A percentile compares a stretch with the other conserved stretches of the same genome.
phyloP scores from a whole-genome alignment of 2,329 filamentous ascomycete genomes.

The Septoria linicola region DNA sequence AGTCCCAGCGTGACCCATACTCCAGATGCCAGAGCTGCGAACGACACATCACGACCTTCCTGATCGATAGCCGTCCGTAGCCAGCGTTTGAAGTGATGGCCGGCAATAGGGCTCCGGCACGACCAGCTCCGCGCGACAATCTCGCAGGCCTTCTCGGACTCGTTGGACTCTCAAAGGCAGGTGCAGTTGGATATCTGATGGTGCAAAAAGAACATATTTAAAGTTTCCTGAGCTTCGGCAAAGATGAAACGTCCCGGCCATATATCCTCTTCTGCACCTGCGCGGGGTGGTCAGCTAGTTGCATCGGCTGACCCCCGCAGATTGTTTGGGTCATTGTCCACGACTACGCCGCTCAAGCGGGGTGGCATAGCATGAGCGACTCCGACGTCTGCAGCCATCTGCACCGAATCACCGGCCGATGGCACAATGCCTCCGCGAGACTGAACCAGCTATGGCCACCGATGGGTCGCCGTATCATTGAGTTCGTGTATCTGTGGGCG shows the following conservation, averaged over 20 bases:
- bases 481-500: no score
- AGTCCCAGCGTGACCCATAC: no score
- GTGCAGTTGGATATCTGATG: background rate
- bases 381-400: background rate
- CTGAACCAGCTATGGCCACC: no score
- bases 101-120: background rate
- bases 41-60: constrained; percentile 4
- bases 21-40: no score
- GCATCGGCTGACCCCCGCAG: constrained; percentile 4
- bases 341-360: background rate
- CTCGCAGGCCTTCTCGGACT: no score
- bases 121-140: background rate
- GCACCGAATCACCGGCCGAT: no score
- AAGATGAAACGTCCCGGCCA: background rate
- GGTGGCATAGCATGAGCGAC: background rate
- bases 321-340: background rate
- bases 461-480: no score
- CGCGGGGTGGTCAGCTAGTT: constrained; percentile 5
- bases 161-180: constrained; percentile 6
- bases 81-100: no score
- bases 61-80: background rate
- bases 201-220: background rate
- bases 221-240: constrained; percentile 11
- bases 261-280: background rate
- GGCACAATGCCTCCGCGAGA: no score